phyloP scores from a whole-genome alignment of 2,329 filamentous ascomycete species.

The Diplodia scrobiculata region DNA sequence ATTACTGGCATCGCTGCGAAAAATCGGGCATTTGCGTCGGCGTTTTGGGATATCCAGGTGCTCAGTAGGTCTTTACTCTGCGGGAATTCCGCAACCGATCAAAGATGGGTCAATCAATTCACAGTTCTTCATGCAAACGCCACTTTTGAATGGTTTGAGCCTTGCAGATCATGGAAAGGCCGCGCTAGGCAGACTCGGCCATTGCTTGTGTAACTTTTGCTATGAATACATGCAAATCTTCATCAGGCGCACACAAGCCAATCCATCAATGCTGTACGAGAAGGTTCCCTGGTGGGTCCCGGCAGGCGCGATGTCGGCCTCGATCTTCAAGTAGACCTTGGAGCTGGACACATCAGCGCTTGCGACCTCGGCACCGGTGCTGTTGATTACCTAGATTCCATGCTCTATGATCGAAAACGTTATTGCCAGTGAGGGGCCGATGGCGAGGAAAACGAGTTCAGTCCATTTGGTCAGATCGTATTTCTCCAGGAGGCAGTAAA shows the following conservation, averaged over 20 bases:
- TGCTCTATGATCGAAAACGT: too few species aligned
- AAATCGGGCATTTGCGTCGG: constrained; percentile 19
- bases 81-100: not conserved
- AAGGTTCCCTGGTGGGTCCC: constrained; percentile 39
- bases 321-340: constrained; percentile 41
- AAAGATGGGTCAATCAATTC: constrained; percentile 8
- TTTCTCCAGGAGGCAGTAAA: too few species aligned
- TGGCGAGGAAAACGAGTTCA: too few species aligned
- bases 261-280: constrained; percentile 45
- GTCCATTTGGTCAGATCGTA: too few species aligned
- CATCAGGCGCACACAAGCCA: not conserved
- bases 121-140: not conserved
- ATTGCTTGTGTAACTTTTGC: not conserved
- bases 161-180: not conserved
- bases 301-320: constrained; percentile 44
- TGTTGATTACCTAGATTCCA: too few species aligned
- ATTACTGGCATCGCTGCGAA: constrained; percentile 27
- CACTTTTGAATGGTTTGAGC: not conserved
- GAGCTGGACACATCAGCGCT: constrained; percentile 32
- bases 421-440: too few species aligned
- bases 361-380: constrained; percentile 38
- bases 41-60: constrained; percentile 25
- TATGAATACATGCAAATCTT: too few species aligned
- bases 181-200: too few species aligned
- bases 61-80: constrained; percentile 6